phyloP scores from a whole-genome alignment of 495 filamentous ascomycete species.

The Xylaria intraflava region DNA sequence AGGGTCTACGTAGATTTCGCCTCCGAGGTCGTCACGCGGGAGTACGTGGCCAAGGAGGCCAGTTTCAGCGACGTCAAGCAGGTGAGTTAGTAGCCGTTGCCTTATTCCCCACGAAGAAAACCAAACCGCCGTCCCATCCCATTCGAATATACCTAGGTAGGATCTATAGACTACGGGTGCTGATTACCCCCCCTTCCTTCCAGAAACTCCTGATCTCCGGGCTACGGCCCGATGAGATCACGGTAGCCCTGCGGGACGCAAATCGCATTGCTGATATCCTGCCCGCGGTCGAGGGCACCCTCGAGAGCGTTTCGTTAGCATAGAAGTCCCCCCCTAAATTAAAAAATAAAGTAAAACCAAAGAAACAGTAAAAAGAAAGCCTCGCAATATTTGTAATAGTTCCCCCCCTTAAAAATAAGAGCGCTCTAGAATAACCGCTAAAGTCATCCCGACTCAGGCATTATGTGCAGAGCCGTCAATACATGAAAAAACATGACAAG shows the following conservation, averaged over 20 bases:
- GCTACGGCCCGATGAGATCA: constrained; percentile 57
- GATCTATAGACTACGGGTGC: neutral
- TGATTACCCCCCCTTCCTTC: constrained; percentile 7
- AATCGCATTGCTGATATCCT: constrained; percentile 70
- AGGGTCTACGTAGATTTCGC: constrained; percentile 87
- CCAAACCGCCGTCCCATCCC: too few relatives aligned
- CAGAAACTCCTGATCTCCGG: constrained; percentile 64
- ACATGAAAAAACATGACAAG: neutral
- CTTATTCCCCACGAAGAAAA: too few relatives aligned
- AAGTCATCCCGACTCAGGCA: too few relatives aligned
- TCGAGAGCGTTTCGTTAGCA: constrained; percentile 39
- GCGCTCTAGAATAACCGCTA: too few relatives aligned
- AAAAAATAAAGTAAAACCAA: neutral
- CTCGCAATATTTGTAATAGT: too few relatives aligned
- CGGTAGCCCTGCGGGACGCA: constrained; percentile 73
- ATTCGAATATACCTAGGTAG: too few relatives aligned
- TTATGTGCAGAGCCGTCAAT: too few relatives aligned
- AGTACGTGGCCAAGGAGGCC: constrained; percentile 79
- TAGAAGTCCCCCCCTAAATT: neutral
- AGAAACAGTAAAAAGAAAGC: too few relatives aligned
- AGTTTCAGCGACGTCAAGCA: constrained; percentile 68
- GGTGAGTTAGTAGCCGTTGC: constrained; percentile 54
- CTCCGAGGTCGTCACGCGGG: constrained; percentile 72
- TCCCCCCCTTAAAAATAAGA: too few relatives aligned
- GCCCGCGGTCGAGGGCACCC: constrained; percentile 55